Base-by-base conservation (phyloP, 108 stramenopile species). In the Cylindrotheca closterium region DNA sequence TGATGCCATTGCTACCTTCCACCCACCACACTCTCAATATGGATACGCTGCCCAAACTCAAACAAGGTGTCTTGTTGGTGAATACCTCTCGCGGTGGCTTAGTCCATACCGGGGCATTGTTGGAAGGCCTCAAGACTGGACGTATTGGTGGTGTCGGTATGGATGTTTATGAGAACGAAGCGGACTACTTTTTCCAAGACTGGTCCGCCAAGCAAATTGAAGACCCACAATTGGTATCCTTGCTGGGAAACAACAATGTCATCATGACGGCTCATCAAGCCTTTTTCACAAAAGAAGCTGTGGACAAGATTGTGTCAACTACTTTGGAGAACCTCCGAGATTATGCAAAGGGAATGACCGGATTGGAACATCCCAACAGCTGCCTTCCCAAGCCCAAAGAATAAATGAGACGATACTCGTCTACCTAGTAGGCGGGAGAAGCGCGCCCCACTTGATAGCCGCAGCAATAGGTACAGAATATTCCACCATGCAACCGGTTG, bases 161-260 rank as follows among this genome's bases (percentile, higher is more conserved):
- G 34, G 89, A 91, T 66, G 86, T 87, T 1, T 91, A 83, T 46
- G 89, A 91, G 57, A 84, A 87, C 37, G 89, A 91, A 63, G 68
- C 65, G n/a, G 82, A 73, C 24, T 91, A 87, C 65, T 91, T 93
- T 76, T 93, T 91, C 71, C 77, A 80, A 55, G 92, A 93, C 58
- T 88, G 81, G 81, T 71, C 66, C 21, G 81, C 79, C 60, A 73
- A 75, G 55, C 51, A 42, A 28, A 75, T 88, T 67, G 54, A 62
- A 24, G 87, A 88, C 55, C 57, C 61, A 5, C 70, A 73, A 19
- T 63, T 87, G 17, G 65, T 67, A 1, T 66, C 81, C 24, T 66
- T 87, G 59, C 63, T 81, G 55, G 84, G 87, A 32, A 77, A 72
- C 33, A 84, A 79, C 37, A 79, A 69, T 0, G 69, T 88, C 65